phyloP scores from a whole-genome alignment of 2,329 filamentous ascomycete genomes.

The Elsinoe arachidis region DNA sequence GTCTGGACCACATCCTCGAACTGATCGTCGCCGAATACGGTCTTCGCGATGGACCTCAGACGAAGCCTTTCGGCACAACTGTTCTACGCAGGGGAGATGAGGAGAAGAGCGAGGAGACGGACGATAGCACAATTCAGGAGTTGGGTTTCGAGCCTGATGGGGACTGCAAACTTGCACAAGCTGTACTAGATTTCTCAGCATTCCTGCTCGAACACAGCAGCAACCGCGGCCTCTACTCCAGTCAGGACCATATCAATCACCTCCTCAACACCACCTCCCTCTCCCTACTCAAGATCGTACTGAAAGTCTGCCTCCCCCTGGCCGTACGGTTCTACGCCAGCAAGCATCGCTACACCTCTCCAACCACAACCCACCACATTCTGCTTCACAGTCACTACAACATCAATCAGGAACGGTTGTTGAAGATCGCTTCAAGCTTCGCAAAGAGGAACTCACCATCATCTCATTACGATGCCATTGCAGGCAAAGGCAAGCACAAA shows the following conservation, averaged over 20 bases:
- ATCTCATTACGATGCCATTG: constrained; percentile 47
- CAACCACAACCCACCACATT: constrained; percentile 20
- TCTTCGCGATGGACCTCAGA: constrained; percentile 72
- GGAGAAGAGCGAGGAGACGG: constrained; percentile 35
- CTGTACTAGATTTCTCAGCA: constrained; percentile 74
- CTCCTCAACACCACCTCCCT: constrained; percentile 81
- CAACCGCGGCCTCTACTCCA: constrained; percentile 91
- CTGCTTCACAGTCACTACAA: constrained; percentile 77
- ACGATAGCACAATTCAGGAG: constrained; percentile 24
- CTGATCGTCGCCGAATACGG: constrained; percentile 72
- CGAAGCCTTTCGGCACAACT: constrained; percentile 60
- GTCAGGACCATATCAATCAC: constrained; percentile 80
- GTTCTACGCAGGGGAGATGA: constrained; percentile 54
- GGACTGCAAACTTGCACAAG: constrained; percentile 70
- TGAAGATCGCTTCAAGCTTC: constrained; percentile 76
- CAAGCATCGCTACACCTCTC: constrained; percentile 60
- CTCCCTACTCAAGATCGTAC: constrained; percentile 64
- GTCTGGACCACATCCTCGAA: constrained; percentile 84
- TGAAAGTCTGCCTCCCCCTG: constrained; percentile 74
- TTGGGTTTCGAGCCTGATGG: constrained; percentile 61
- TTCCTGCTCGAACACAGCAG: constrained; percentile 90
- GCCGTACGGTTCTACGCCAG: constrained; percentile 89
- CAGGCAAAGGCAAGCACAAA: constrained; percentile 70
- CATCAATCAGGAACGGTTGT: constrained; percentile 65
- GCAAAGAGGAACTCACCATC: constrained; percentile 51